Evolutionary conservation across 2,329 filamentous ascomycete genomes (phyloP).

Genomic region (Nemania sp.): DNA sequence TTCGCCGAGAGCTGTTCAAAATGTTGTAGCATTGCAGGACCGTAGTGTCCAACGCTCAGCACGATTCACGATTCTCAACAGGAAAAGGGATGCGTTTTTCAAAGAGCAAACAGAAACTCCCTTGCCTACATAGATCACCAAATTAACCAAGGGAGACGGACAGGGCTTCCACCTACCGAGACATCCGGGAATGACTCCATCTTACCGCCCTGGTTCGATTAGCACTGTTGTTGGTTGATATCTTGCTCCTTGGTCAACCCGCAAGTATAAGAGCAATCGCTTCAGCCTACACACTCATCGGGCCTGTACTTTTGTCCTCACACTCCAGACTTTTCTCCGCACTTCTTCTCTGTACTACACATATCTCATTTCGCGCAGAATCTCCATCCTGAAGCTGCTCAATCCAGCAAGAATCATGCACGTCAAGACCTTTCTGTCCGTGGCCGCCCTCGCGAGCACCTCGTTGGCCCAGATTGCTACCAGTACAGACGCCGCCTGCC

Average conservation of each 20-base stretch:
- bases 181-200: not conserved
- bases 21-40: too few species aligned
- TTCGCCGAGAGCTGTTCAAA: too few species aligned
- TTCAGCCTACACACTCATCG: not conserved
- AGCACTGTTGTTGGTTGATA: too few species aligned
- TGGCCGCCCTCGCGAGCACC: slow-evolving; percentile 10
- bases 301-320: not conserved
- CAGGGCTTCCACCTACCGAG: not conserved
- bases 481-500: not conserved
- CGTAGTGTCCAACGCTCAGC: too few species aligned
- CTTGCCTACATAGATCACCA: too few species aligned
- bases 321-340: not conserved
- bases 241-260: not conserved
- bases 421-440: slow-evolving; percentile 11
- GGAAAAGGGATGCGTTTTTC: too few species aligned
- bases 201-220: not conserved
- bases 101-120: too few species aligned
- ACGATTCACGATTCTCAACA: too few species aligned
- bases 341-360: too few species aligned
- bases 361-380: not conserved
- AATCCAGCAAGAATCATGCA: slow-evolving; percentile 8
- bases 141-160: too few species aligned
- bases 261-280: not conserved
- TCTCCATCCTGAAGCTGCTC: not conserved
- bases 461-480: slow-evolving; percentile 4